Conservation (phyloP, 352 stramenopile species). For the Pythium folliculosum region DNA sequence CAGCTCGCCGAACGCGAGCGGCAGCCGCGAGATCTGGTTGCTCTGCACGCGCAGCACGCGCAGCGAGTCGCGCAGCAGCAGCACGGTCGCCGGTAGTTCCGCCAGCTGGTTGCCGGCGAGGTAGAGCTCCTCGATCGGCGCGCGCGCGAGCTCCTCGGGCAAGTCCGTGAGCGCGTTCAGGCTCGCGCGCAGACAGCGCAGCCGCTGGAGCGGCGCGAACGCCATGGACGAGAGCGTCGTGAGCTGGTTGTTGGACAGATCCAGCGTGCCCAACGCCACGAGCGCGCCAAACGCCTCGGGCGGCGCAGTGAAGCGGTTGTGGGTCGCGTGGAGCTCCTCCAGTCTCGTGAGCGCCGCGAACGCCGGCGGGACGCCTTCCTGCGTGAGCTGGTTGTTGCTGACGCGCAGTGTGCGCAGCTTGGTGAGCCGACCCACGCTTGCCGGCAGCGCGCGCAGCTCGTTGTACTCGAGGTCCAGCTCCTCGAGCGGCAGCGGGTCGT, state of each 20-base stretch:
- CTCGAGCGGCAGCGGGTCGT: conserved; percentile 31
- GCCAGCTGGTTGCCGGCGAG: conserved; percentile 63
- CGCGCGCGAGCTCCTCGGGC: conserved; percentile 39
- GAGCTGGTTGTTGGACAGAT: conserved; percentile 75
- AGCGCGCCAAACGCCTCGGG: conserved; percentile 37
- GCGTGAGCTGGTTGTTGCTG: conserved; percentile 51
- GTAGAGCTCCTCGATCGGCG: conserved; percentile 50
- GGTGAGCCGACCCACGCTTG: conserved; percentile 41
- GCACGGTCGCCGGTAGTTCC: conserved; percentile 43
- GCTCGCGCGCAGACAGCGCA: conserved; percentile 48
- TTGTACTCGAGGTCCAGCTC: conserved; percentile 77
- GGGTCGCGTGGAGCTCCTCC: conserved; percentile 41
- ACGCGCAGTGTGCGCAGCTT: conserved; percentile 45
- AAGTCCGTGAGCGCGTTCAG: conserved; percentile 53
- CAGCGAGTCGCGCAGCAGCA: conserved; percentile 47
- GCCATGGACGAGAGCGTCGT: conserved; percentile 43
- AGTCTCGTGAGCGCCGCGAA: conserved; percentile 41
- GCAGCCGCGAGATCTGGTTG: conserved; percentile 67
- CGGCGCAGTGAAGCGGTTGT: conserved; percentile 52
- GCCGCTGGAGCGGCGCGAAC: conserved; percentile 38
- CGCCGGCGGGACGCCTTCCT: conserved; percentile 33
- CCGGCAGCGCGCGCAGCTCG: conserved; percentile 39
- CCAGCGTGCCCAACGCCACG: conserved; percentile 37
- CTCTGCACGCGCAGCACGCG: conserved; percentile 61
- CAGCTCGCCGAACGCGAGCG: conserved; percentile 58